Conservation (phyloP, 2,329 filamentous ascomycete genomes). For the Blumeriella jaapii region DNA sequence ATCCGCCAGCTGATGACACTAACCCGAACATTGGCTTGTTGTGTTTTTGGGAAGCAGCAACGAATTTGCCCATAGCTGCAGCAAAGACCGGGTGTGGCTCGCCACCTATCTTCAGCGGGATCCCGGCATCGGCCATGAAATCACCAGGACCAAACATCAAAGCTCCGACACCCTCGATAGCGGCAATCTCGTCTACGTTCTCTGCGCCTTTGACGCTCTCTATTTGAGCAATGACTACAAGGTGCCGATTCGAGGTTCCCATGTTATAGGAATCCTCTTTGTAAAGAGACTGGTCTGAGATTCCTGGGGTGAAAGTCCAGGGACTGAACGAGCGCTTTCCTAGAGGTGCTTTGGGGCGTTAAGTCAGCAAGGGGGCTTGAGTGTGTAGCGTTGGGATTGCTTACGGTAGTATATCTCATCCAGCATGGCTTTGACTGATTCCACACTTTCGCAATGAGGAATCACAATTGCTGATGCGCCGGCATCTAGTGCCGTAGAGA, state of each 20-base stretch:
- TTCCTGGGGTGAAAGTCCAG: slow-evolving; percentile 6
- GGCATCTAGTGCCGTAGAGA: slow-evolving; percentile 4
- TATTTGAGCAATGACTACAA: slow-evolving; percentile 5
- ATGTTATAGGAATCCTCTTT: slow-evolving; percentile 4
- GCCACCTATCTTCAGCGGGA: slow-evolving; percentile 1
- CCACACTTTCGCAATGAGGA: slow-evolving; percentile 4
- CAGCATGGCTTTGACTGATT: slow-evolving; percentile 1
- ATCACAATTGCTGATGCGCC: slow-evolving; percentile 4
- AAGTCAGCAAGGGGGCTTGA: not conserved
- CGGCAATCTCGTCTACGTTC: slow-evolving; percentile 7
- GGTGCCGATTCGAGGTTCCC: slow-evolving; percentile 4
- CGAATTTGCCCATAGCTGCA: slow-evolving; percentile 3
- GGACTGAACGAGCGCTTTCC: slow-evolving; percentile 6
- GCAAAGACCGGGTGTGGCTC: slow-evolving; percentile 6
- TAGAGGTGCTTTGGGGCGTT: not conserved
- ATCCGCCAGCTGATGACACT: not conserved
- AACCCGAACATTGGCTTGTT: slow-evolving; percentile 6
- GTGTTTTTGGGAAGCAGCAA: slow-evolving; percentile 4
- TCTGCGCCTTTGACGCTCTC: slow-evolving; percentile 7
- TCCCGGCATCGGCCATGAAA: slow-evolving; percentile 5
- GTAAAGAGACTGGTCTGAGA: slow-evolving; percentile 4
- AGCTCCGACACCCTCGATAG: slow-evolving; percentile 1
- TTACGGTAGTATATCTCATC: slow-evolving; percentile 6
- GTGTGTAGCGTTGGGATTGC: not conserved
- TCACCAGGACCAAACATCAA: slow-evolving; percentile 8